Evolutionary conservation across 2,329 filamentous ascomycete species (phyloP), one percentile per base, ranked within the genome.

Genomic region (Karstenula rhodostoma): DNA sequence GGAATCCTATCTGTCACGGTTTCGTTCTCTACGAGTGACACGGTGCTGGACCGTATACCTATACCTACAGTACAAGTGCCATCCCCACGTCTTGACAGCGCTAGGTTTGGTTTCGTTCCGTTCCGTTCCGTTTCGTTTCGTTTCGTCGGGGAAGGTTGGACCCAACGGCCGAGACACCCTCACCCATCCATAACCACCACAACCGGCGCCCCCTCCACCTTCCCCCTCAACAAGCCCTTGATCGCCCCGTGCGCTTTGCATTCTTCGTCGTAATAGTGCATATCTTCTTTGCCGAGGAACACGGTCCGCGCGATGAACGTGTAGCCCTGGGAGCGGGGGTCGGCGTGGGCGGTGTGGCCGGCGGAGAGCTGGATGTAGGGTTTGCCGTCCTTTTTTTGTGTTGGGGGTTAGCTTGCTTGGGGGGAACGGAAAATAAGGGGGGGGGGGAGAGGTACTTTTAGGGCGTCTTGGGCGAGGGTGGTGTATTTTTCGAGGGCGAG

Each of bases 181-280:
- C 40, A 67, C 17, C 47, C 64, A 52, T 73, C 69, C 73, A 75
- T 74, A 57, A 71, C 75, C 22, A 76, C 46, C 4, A 72, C 60
- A 19, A 74, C 60, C n/a, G 73, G 70, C 43, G 69, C 71, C 4
- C 61, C 60, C 17, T 61, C 63, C 48, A 74, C 62, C 49, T 71
- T 76, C 6, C 65, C 65, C 60, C 71, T 73, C 42, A 75, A 52
- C 19, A 66, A 46, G 1, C 63, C 71, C 71, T 84, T 85, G 63
- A 89, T 74, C 27, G 77, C 80, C 58, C 77, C 77, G 66, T 89
- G 87, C 33, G 85, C 85, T 66, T 80, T 80, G 65, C 85, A 87
- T 51, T 83, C 81, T 10, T 81, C 80, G 73, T 92, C 89, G 74
- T 91, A 92, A 78, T 85, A 92, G 67, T 86, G 82, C 85, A 92